A percentile compares a stretch with the other conserved stretches of the same genome.
phyloP scores from a whole-genome alignment of 2,329 filamentous ascomycete species.

The Atkinsonella texensis region DNA sequence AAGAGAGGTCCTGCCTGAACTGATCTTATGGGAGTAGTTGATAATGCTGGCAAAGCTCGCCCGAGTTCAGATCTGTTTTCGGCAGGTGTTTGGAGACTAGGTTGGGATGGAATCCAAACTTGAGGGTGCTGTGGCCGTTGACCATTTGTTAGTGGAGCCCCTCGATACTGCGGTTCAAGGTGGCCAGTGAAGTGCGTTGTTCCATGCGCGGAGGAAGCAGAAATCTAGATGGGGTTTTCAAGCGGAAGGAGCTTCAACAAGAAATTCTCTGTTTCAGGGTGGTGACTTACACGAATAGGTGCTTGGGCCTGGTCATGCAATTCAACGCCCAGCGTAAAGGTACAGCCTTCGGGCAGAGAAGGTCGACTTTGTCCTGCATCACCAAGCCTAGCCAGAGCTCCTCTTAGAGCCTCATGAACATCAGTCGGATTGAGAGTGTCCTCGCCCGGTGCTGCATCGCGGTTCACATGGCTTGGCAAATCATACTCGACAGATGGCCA shows the following conservation, averaged over 20 bases:
- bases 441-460: constrained; percentile 16
- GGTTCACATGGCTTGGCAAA: constrained; percentile 9
- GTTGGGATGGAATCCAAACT: constrained; percentile 46
- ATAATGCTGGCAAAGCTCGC: constrained; percentile 22
- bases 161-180: background rate
- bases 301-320: constrained; percentile 47
- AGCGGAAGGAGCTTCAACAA: background rate
- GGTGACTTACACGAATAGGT: constrained; percentile 41
- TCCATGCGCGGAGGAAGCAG: background rate
- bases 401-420: constrained; percentile 62
- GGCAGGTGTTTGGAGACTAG: constrained; percentile 29
- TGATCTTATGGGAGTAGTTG: constrained; percentile 38
- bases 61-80: constrained; percentile 17
- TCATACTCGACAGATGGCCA: background rate
- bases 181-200: background rate
- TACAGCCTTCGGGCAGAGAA: constrained; percentile 50
- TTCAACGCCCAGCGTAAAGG: constrained; percentile 67
- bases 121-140: constrained; percentile 37
- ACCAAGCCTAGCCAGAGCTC: constrained; percentile 49
- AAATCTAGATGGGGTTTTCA: background rate
- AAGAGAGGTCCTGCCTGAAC: constrained; percentile 47
- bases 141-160: constrained; percentile 3
- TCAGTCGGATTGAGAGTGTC: constrained; percentile 39
- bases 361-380: constrained; percentile 45
- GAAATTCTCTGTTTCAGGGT: constrained; percentile 4